These are phyloP conservation scores for Saccharomycopsis synnaedendra DNA, from an alignment of 805 yeast genomes.

Conservation along the genomic window DNA sequence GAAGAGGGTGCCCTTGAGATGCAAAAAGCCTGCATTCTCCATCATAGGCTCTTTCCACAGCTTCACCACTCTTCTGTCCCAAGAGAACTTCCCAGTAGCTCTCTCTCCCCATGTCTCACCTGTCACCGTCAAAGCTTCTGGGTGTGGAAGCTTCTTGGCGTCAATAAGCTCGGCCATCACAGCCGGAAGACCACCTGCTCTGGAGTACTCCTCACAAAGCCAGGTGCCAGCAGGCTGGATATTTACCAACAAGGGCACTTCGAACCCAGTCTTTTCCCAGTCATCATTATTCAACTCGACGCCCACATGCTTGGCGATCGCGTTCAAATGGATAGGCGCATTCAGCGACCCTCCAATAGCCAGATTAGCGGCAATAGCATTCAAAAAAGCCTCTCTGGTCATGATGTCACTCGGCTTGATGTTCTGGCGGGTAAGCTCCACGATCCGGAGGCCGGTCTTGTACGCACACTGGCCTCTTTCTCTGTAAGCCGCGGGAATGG, in stretches of 20 bases:
- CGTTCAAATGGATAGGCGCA: slow-evolving; percentile 17
- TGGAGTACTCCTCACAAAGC: slow-evolving; percentile 19
- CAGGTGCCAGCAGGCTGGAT: slow-evolving; percentile 17
- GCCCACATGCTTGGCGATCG: slow-evolving; percentile 16
- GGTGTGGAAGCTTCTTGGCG: slow-evolving; percentile 17
- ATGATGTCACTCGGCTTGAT: slow-evolving; percentile 16
- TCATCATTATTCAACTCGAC: slow-evolving; percentile 14
- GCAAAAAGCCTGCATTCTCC: slow-evolving; percentile 18
- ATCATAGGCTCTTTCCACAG: slow-evolving; percentile 17
- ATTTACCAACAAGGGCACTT: slow-evolving; percentile 14
- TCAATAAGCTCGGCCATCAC: slow-evolving; percentile 18
- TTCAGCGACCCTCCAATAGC: slow-evolving; percentile 16
- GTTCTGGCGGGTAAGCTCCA: slow-evolving; percentile 12
- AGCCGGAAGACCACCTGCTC: slow-evolving; percentile 20
- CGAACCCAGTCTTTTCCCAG: slow-evolving; percentile 16
- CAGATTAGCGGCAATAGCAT: slow-evolving; percentile 17
- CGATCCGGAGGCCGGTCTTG: slow-evolving; percentile 13
- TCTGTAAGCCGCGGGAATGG: slow-evolving; percentile 16
- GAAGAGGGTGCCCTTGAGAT: slow-evolving; percentile 20
- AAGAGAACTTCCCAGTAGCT: slow-evolving; percentile 12
- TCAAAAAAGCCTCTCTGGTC: slow-evolving; percentile 16
- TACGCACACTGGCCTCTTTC: slow-evolving; percentile 17
- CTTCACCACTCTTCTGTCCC: slow-evolving; percentile 17
- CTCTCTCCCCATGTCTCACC: slow-evolving; percentile 18
- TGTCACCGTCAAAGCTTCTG: slow-evolving; percentile 16